These are phyloP conservation scores for Triangularia setosa DNA, from an alignment of 2,329 filamentous ascomycete species.

Conservation along the genomic window DNA sequence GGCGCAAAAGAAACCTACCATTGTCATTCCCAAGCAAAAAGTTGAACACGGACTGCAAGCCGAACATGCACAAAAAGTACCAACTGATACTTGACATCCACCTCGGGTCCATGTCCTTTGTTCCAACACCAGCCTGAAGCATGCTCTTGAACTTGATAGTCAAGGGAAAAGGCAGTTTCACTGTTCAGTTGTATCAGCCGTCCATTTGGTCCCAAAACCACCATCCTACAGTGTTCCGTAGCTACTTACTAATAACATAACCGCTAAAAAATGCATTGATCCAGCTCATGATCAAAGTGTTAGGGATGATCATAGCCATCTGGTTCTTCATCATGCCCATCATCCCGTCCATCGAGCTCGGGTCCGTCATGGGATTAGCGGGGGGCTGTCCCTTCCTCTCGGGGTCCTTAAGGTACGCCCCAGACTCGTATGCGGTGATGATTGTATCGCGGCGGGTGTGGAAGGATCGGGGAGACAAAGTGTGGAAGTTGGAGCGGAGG, in stretches of 20 bases:
- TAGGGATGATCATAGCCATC: conserved; percentile 99
- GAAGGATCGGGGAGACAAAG: conserved; percentile 75
- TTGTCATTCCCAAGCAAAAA: conserved; percentile 96
- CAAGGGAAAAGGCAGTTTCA: conserved; percentile 95
- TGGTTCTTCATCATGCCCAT: conserved; percentile 99
- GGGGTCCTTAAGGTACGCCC: conserved; percentile 84
- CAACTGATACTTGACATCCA: conserved; percentile 99
- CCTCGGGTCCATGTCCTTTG: conserved; percentile 90
- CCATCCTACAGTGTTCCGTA: too few species aligned
- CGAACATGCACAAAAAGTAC: conserved; percentile 98
- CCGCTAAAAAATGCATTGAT: conserved; percentile 99
- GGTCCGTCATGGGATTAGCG: conserved; percentile 92
- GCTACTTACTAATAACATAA: conserved; percentile 82
- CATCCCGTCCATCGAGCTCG: conserved; percentile 98
- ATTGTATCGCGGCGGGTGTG: conserved; percentile 75
- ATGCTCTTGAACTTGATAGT: conserved; percentile 99
- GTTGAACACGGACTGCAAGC: conserved; percentile 93
- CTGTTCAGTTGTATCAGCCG: conserved; percentile 35
- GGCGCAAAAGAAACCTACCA: conserved; percentile 52
- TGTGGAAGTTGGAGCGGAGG: conserved; percentile 76
- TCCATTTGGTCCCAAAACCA: background rate
- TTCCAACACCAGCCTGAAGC: conserved; percentile 95
- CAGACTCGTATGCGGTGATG: conserved; percentile 76
- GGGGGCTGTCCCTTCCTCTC: conserved; percentile 81
- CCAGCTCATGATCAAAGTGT: conserved; percentile 99